Base-by-base conservation (phyloP, 805 yeast species). In the Saccharomycopsis javanensis region DNA sequence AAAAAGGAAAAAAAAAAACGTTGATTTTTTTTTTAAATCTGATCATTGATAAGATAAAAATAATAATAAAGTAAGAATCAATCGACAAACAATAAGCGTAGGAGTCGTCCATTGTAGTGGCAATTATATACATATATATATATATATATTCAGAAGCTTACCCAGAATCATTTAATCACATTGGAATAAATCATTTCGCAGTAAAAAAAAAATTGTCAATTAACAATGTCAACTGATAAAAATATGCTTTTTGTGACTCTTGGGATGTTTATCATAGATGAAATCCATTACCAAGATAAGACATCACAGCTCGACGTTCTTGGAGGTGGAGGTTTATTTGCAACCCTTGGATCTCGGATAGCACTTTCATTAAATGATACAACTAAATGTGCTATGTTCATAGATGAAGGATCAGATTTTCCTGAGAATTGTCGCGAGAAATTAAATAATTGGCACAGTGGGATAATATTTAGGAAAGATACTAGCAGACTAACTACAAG, bases 251-350 rank as follows among this genome's bases (percentile, higher is more conserved):
- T 88, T 65, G 76, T 85, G 20, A 78, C 95, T 1, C 73, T 87
- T 73, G 98, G 97, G 51, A 85, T 91, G 88, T 86, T 89, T 70
- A 89, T 92, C 64, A 78, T 91, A 16, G 98, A 91, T 68, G 96
- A 88, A 62, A 88, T 90, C 63, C 82, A 80, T 57, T 82, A 80
- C 64, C 76, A 80, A 0, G 67, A 69, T 54, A 63, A 68, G 55
- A 61, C 58, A 45, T 64, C 71, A 25, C 74, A 72, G 62, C 67
- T 64, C 60, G 68, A 87, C 66, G 75, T 91, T 6, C 74, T 88
- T 51, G 98, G 98, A 0, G 98, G 98, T 1, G 98, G 91, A 1
- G 97, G 96, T 0, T 80, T 92, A 0, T 91, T 79, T 67, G 90
- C 90, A 1, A 79, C 83, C 1, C 71, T 86, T 15, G 97, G 97